Evolutionary conservation across 1,284 basidiomycete genomes (phyloP).

Genomic region (Microbotryum lychnidis-dioicae): DNA sequence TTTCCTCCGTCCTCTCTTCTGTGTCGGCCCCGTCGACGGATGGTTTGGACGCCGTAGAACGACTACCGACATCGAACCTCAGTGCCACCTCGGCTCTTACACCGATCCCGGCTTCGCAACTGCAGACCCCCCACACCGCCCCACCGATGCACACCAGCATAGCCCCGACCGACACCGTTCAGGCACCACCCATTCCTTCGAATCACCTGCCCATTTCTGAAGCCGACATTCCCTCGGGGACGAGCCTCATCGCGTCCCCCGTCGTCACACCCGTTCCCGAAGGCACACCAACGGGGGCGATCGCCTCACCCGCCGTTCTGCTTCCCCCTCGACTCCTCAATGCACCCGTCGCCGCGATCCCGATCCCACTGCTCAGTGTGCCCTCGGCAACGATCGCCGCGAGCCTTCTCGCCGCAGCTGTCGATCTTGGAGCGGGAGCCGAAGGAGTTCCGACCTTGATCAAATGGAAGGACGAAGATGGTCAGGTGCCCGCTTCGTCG

Average conservation of each 20-base stretch:
- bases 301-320: conserved; percentile 25
- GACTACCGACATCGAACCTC: background rate
- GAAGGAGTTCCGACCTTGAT: conserved; percentile 37
- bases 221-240: conserved; percentile 27
- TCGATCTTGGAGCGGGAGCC: conserved; percentile 36
- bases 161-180: conserved; percentile 22
- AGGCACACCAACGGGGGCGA: conserved; percentile 1
- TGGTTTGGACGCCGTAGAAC: background rate
- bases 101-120: conserved; percentile 6
- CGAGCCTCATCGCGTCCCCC: conserved; percentile 22
- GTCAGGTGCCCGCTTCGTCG: conserved; percentile 43
- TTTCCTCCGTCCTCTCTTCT: conserved; percentile 15
- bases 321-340: conserved; percentile 30
- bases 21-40: conserved; percentile 14
- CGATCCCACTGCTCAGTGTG: conserved; percentile 29
- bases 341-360: conserved; percentile 33
- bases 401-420: conserved; percentile 34
- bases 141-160: conserved; percentile 15
- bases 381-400: conserved; percentile 31
- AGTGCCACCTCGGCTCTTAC: background rate
- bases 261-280: conserved; percentile 3
- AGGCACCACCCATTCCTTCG: conserved; percentile 19
- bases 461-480: conserved; percentile 37
- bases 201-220: conserved; percentile 17
- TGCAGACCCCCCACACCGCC: conserved; percentile 24